Evolutionary conservation across 495 filamentous ascomycete genomes (phyloP).

Genomic region (Neurospora sp.): DNA sequence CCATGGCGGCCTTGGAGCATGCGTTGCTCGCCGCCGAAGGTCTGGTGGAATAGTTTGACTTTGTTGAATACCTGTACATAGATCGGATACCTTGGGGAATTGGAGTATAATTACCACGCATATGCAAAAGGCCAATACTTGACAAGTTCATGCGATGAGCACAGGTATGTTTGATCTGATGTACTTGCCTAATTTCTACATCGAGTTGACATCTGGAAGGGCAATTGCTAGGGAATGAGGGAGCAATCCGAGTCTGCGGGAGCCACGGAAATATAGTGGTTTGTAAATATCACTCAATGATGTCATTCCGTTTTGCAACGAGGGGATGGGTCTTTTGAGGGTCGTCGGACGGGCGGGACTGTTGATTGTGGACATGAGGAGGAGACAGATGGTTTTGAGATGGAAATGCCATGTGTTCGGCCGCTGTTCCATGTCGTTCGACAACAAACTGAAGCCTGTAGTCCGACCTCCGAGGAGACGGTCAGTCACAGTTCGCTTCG

Average conservation of each 20-base stretch:
- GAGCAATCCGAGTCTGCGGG: background rate
- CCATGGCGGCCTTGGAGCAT: conserved; percentile 46
- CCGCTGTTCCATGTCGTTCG: background rate
- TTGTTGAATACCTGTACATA: background rate
- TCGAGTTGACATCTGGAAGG: too few species aligned
- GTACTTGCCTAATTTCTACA: background rate
- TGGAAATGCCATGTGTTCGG: background rate
- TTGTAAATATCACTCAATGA: background rate
- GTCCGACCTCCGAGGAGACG: background rate
- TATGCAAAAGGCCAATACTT: background rate
- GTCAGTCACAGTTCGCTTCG: background rate
- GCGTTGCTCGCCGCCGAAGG: conserved; percentile 28
- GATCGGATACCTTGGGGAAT: background rate
- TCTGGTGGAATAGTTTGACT: background rate
- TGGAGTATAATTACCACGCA: background rate
- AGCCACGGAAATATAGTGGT: background rate
- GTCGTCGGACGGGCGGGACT: background rate
- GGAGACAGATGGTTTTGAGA: background rate
- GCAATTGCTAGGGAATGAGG: background rate
- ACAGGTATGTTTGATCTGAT: background rate
- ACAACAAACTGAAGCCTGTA: background rate
- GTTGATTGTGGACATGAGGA: background rate
- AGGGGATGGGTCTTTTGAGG: background rate
- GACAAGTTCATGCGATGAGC: background rate
- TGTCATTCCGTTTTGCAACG: background rate